Evolutionary conservation across 305 asterid species (phyloP).

Genomic region (Solanum hybrid): DNA sequence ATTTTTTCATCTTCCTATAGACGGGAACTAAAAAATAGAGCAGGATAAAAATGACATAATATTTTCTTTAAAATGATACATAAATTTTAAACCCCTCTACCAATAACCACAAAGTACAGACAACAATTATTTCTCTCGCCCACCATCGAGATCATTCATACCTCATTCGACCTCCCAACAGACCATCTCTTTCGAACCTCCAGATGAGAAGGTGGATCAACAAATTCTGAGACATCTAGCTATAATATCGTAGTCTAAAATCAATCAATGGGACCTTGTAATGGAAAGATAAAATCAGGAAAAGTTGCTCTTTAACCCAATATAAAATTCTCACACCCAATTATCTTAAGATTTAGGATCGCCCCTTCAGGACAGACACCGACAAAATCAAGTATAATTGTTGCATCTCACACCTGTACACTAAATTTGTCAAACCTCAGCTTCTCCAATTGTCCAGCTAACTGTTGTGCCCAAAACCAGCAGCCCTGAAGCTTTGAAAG

Average conservation of each 20-base stretch:
- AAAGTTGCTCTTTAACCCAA: slow-evolving; percentile 6
- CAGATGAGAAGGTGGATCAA: background rate
- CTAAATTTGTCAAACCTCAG: slow-evolving; percentile 22
- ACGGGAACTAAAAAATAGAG: background rate
- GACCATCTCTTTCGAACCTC: background rate
- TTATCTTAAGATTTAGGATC: background rate
- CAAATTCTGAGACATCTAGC: background rate
- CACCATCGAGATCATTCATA: background rate
- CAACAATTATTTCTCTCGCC: background rate
- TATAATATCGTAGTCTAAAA: background rate
- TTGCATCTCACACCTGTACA: slow-evolving; percentile 32
- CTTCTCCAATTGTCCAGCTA: slow-evolving; percentile 18
- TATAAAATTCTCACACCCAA: slow-evolving; percentile 9
- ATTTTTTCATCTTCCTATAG: background rate
- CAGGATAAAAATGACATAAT: background rate
- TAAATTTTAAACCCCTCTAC: background rate
- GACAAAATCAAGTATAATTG: slow-evolving; percentile 6
- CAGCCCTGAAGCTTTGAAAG: slow-evolving; percentile 16
- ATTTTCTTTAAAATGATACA: background rate
- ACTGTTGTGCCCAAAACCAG: slow-evolving; percentile 18
- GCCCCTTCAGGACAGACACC: slow-evolving; percentile 9
- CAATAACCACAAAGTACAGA: background rate
- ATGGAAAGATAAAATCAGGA: background rate
- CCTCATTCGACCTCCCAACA: slow-evolving; percentile 3
- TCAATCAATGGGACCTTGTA: background rate